These are phyloP conservation scores for Coemansia sp. DNA, from an alignment of 192 early-diverging fungal genomes.

Conservation along the genomic window DNA sequence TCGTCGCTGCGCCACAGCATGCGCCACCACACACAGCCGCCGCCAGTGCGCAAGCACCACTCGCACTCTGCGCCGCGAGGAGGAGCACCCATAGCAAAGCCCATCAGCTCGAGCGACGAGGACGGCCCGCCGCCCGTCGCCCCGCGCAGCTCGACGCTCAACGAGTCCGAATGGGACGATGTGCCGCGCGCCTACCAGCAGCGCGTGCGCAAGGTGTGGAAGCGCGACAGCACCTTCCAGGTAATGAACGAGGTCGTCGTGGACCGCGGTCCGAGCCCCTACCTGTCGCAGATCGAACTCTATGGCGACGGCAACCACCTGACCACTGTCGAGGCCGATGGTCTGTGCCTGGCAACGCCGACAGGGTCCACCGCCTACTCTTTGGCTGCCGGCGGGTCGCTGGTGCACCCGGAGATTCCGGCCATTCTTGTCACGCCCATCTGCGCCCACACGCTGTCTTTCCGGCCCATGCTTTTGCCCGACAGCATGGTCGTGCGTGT, in stretches of 20 bases:
- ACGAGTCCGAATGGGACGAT: conserved; percentile 55
- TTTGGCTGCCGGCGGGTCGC: conserved; percentile 90
- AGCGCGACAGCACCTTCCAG: conserved; percentile 74
- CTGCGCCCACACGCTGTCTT: conserved; percentile 92
- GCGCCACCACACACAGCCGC: background rate
- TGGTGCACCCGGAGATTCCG: conserved; percentile 95
- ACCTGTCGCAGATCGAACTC: conserved; percentile 84
- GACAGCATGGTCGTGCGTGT: conserved; percentile 91
- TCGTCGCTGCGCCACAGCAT: background rate
- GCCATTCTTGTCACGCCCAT: conserved; percentile 93
- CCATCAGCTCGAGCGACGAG: conserved; percentile 1
- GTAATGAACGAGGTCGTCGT: conserved; percentile 96
- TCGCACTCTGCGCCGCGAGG: background rate
- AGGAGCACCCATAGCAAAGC: background rate
- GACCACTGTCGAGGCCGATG: conserved; percentile 96
- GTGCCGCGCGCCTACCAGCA: conserved; percentile 60
- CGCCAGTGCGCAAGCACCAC: conserved; percentile 14
- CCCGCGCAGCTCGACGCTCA: background rate
- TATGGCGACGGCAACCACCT: conserved; percentile 88
- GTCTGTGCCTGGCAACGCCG: conserved; percentile 91
- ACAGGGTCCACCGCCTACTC: conserved; percentile 93
- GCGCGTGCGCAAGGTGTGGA: conserved; percentile 54
- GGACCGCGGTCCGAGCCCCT: conserved; percentile 92
- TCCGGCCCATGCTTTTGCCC: conserved; percentile 96
- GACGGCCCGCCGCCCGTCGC: background rate